These are phyloP conservation scores for Ophiostoma quercus DNA, from an alignment of 2,329 filamentous ascomycete genomes.

Conservation along the genomic window DNA sequence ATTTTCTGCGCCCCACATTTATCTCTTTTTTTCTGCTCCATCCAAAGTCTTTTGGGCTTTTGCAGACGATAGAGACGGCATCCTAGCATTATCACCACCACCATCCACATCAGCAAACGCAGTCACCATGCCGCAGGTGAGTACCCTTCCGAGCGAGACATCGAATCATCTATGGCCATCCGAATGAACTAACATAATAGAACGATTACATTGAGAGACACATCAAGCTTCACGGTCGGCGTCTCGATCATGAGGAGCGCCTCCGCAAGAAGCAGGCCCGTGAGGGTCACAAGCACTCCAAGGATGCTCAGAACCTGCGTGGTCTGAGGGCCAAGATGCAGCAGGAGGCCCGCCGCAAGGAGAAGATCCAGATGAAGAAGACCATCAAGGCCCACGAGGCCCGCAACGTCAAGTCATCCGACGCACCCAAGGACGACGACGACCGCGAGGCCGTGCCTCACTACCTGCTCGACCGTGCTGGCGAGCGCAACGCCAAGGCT, in stretches of 20 bases:
- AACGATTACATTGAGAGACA: slow-evolving; percentile 81
- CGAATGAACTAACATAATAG: slow-evolving; percentile 40
- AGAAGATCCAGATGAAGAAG: slow-evolving; percentile 99
- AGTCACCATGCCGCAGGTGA: slow-evolving; percentile 16
- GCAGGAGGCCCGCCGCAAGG: slow-evolving; percentile 86
- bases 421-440: slow-evolving; percentile 59
- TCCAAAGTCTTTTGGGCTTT: slow-evolving; percentile 12
- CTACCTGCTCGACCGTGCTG: slow-evolving; percentile 83
- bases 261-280: slow-evolving; percentile 79
- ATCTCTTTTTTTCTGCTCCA: slow-evolving; percentile 1
- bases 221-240: slow-evolving; percentile 52
- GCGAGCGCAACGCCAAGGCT: slow-evolving; percentile 38
- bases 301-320: slow-evolving; percentile 88
- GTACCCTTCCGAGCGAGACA: background rate
- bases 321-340: slow-evolving; percentile 89
- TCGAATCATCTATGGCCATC: background rate
- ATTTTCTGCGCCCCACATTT: background rate
- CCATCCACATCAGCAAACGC: background rate
- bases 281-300: slow-evolving; percentile 79
- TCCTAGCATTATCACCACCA: slow-evolving; percentile 10
- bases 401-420: slow-evolving; percentile 81
- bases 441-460: slow-evolving; percentile 77
- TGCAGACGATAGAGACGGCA: slow-evolving; percentile 2
- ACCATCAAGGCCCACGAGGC: slow-evolving; percentile 92
- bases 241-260: slow-evolving; percentile 78